Evolutionary conservation across 2,329 filamentous ascomycete species (phyloP), one percentile per base, ranked within the genome.

Genomic region (Nothophaeocryptopus gaeumannii): DNA sequence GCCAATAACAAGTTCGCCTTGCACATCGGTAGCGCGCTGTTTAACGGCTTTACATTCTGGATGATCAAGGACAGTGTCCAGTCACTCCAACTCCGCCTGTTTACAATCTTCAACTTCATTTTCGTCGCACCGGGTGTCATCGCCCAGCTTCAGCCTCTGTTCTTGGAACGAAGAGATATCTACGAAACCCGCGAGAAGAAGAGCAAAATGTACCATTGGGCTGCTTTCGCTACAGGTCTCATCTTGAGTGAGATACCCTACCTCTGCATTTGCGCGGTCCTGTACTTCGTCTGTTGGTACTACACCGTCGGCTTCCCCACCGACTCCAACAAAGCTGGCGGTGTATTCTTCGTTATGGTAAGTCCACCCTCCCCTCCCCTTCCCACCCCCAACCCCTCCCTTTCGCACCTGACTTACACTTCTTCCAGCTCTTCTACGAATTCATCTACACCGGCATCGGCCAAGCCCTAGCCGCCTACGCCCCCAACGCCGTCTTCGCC

Each of bases 201-300:
- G 1, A 81, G 78, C 64, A 88, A 88, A 62, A 78, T 83, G 1
- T 91, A 90, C 70, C 86, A 83, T 1, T 90, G 86, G 86, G 75
- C 80, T 54, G 82, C 78, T 0, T 89, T 90, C 67, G 78, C 88
- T 64, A 72, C 85, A 1, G 79, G 83, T 60, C 86, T 88, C 59
- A 79, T 89, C 51, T 50, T 86, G 3, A 83, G 85, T 39, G 87
- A 90, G 66, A 74, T 89, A 1, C 85, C 85, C 0, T 90, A 78
- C 67, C 75, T 81, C 32, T 72, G 81, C 15, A 49, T 88, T 13
- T 81, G 82, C 2, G 82, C 78, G 8, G 69, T 87, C 13, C 50
- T 77, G 2, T 80, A 80, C 67, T 62, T 55, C 47, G 66, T 72
- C 0, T 63, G 59, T 42, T 67, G 60, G 54, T 68, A 68, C 61